These are phyloP conservation scores for Cytospora piceae DNA, from an alignment of 2,329 filamentous ascomycete species.

Conservation along the genomic window DNA sequence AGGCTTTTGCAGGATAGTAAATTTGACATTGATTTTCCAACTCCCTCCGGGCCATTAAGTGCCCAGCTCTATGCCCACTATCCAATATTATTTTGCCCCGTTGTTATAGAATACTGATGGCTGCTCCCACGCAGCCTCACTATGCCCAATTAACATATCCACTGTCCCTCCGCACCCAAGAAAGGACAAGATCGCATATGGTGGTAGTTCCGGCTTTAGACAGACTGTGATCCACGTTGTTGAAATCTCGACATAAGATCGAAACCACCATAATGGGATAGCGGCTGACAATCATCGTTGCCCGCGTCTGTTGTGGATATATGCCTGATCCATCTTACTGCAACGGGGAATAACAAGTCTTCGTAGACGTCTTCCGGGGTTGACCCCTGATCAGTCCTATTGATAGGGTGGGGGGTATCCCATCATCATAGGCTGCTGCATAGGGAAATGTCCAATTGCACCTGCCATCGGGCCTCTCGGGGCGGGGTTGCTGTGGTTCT, in stretches of 20 bases:
- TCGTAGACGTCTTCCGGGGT: neutral
- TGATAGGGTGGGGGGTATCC: slow-evolving; percentile 21
- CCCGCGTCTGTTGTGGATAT: neutral
- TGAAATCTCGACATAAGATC: neutral
- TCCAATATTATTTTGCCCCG: slow-evolving; percentile 1
- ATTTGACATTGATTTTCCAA: neutral
- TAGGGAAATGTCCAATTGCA: slow-evolving; percentile 13
- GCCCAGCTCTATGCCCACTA: slow-evolving; percentile 1
- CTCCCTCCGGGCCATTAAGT: neutral
- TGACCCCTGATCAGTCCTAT: slow-evolving; percentile 5
- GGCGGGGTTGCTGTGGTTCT: slow-evolving; percentile 25
- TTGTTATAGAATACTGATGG: neutral
- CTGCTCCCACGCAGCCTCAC: slow-evolving; percentile 1
- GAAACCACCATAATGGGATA: neutral
- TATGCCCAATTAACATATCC: neutral
- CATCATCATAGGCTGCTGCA: slow-evolving; percentile 27
- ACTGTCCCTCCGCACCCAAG: slow-evolving; percentile 2
- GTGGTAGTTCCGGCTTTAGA: neutral
- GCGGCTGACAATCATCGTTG: neutral
- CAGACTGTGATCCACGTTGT: neutral
- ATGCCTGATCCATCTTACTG: neutral
- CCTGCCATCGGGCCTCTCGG: slow-evolving; percentile 25
- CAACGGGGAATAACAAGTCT: neutral
- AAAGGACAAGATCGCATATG: neutral
- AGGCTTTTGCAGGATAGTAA: neutral